A percentile compares a stretch with the other conserved stretches of the same genome.
Conservation (phyloP, 1,284 basidiomycete species). For the Vanrija sp. region DNA sequence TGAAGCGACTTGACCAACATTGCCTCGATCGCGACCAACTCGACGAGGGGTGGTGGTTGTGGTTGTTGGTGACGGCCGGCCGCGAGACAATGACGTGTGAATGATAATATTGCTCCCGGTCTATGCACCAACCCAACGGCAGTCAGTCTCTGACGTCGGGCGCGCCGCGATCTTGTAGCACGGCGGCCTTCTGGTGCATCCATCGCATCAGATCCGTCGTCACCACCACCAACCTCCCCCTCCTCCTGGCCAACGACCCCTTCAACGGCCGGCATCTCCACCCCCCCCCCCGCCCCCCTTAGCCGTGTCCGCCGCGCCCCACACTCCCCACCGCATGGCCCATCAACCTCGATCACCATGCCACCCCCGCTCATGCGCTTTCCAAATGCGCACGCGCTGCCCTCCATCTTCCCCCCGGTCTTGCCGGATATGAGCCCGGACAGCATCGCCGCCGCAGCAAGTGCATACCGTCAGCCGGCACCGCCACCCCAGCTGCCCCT, state of each 20-base stretch:
- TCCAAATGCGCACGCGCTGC: constrained; percentile 8
- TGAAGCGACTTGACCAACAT: background rate
- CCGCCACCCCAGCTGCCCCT: constrained; percentile 42
- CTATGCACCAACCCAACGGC: too few species aligned
- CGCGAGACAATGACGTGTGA: background rate
- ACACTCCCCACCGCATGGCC: background rate
- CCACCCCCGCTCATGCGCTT: constrained; percentile 14
- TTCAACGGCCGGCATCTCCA: too few species aligned
- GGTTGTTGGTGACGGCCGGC: background rate
- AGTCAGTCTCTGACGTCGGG: too few species aligned
- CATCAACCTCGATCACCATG: constrained; percentile 2
- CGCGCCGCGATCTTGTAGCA: too few species aligned
- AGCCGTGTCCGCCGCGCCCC: too few species aligned
- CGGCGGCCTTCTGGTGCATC: too few species aligned
- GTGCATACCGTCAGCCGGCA: constrained; percentile 39
- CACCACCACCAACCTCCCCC: too few species aligned
- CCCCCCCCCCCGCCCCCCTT: too few species aligned
- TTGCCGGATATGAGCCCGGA: constrained; percentile 13
- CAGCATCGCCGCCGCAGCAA: constrained; percentile 31
- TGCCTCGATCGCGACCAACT: background rate
- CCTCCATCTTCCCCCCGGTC: constrained; percentile 11
- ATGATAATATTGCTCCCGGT: background rate
- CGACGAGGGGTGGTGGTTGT: background rate
- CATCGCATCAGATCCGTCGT: too few species aligned
- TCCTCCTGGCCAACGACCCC: too few species aligned